These are phyloP conservation scores for Claviceps sorghi DNA, from an alignment of 2,329 filamentous ascomycete genomes.

Conservation along the genomic window DNA sequence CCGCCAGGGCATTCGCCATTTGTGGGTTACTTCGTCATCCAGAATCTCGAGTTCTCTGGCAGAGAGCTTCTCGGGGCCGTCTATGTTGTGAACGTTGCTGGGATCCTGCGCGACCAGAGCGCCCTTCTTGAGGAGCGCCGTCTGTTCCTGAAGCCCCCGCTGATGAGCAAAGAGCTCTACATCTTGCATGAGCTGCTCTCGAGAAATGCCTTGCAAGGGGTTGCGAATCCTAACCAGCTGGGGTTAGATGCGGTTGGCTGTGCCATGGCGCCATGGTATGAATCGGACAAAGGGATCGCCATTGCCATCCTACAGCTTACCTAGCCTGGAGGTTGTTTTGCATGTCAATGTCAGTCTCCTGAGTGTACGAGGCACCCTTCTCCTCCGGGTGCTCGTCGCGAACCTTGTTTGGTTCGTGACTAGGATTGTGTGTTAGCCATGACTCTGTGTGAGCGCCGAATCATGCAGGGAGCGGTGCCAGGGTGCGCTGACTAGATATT, in stretches of 20 bases:
- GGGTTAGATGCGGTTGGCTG: too few relatives aligned
- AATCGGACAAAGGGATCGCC: too few relatives aligned
- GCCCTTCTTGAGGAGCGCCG: slow-evolving; percentile 43
- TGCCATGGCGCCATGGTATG: not conserved
- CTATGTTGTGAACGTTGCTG: slow-evolving; percentile 36
- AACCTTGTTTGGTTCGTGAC: slow-evolving; percentile 8
- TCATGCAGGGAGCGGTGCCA: not conserved
- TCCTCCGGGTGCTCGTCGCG: slow-evolving; percentile 13
- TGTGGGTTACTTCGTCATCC: slow-evolving; percentile 41
- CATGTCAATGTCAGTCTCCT: slow-evolving; percentile 24
- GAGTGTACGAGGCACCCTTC: slow-evolving; percentile 12
- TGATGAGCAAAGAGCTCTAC: slow-evolving; percentile 45
- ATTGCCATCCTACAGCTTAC: slow-evolving; percentile 15
- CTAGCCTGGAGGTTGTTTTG: slow-evolving; percentile 27
- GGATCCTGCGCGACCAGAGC: slow-evolving; percentile 44
- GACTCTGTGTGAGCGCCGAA: not conserved
- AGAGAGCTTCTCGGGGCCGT: slow-evolving; percentile 38
- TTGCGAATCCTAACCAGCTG: slow-evolving; percentile 27
- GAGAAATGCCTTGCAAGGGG: slow-evolving; percentile 34
- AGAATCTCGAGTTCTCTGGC: slow-evolving; percentile 44
- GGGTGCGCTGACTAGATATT: slow-evolving; percentile 10
- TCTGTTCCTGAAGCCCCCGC: slow-evolving; percentile 43
- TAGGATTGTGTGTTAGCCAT: slow-evolving; percentile 1
- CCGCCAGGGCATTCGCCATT: slow-evolving; percentile 33
- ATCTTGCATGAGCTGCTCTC: slow-evolving; percentile 37